phyloP scores from a whole-genome alignment of 495 filamentous ascomycete species.

The Letharia columbiana region DNA sequence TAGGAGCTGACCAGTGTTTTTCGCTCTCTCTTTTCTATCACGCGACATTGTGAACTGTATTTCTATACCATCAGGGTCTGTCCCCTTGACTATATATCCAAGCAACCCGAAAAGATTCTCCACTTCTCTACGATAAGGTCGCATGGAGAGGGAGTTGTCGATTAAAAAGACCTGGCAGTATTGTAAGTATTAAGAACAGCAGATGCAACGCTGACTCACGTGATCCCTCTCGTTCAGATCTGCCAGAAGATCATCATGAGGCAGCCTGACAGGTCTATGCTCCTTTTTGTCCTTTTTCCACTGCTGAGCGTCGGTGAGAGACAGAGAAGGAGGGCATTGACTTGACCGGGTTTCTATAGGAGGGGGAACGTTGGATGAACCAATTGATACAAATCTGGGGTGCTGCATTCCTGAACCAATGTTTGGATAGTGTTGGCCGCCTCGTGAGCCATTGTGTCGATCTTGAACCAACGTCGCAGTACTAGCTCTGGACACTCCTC shows the following conservation, averaged over 20 bases:
- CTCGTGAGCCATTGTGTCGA: too few species aligned
- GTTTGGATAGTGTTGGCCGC: too few species aligned
- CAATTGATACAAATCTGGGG: too few species aligned
- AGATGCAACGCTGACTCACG: constrained; percentile 9
- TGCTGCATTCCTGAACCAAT: too few species aligned
- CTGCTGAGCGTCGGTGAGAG: too few species aligned
- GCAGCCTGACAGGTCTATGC: too few species aligned
- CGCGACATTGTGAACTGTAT: constrained; percentile 29
- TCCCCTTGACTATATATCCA: constrained; percentile 29
- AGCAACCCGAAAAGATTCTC: constrained; percentile 25
- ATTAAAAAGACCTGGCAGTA: constrained; percentile 36
- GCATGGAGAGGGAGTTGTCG: constrained; percentile 34
- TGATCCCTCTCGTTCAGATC: constrained; percentile 27
- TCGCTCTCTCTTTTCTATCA: constrained; percentile 1
- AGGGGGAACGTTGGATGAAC: too few species aligned
- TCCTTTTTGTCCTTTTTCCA: too few species aligned
- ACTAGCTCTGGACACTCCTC: too few species aligned
- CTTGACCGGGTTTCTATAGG: too few species aligned
- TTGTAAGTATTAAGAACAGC: not conserved
- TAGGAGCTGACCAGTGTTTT: constrained; percentile 13
- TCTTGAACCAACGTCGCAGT: too few species aligned
- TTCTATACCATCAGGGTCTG: constrained; percentile 31
- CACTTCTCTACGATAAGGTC: constrained; percentile 25
- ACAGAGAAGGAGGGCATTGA: too few species aligned
- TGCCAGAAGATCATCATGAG: constrained; percentile 1